Conservation (phyloP, 2,329 filamentous ascomycete genomes). For the Pseudopithomyces chartarum region DNA sequence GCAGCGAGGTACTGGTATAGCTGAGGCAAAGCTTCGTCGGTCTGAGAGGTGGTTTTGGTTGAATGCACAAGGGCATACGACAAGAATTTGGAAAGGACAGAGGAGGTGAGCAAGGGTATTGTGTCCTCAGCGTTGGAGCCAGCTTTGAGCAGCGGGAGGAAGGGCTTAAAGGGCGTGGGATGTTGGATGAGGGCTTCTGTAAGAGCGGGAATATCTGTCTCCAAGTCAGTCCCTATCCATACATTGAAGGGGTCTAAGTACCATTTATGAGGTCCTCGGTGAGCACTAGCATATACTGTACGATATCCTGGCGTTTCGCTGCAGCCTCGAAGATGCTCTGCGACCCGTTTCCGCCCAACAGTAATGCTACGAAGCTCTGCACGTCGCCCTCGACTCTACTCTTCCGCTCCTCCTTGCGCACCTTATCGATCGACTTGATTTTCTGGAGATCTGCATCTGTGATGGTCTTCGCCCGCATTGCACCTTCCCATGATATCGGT, state of each 20-base stretch:
- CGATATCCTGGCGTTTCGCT: constrained; percentile 82
- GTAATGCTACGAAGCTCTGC: constrained; percentile 77
- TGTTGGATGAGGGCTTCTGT: constrained; percentile 76
- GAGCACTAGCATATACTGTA: constrained; percentile 93
- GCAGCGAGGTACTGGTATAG: constrained; percentile 86
- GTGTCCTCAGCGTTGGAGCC: constrained; percentile 83
- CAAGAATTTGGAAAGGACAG: constrained; percentile 81
- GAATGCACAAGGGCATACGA: constrained; percentile 66
- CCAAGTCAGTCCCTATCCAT: constrained; percentile 21
- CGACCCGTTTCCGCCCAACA: constrained; percentile 70
- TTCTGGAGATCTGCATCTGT: constrained; percentile 92
- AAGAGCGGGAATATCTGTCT: constrained; percentile 76
- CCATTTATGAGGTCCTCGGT: constrained; percentile 85
- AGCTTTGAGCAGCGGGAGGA: constrained; percentile 81
- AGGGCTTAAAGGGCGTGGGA: constrained; percentile 73
- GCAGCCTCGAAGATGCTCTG: constrained; percentile 81
- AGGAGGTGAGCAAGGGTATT: constrained; percentile 87
- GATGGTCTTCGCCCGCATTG: constrained; percentile 89
- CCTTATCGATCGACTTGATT: constrained; percentile 96
- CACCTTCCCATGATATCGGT: constrained; percentile 97
- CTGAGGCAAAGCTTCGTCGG: constrained; percentile 77
- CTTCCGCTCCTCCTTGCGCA: constrained; percentile 86
- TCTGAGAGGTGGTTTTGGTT: constrained; percentile 63
- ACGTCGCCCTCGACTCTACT: constrained; percentile 81
- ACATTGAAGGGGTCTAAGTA: constrained; percentile 46